phyloP scores from a whole-genome alignment of 441 rosid species.

The Monsonia emarginata region DNA sequence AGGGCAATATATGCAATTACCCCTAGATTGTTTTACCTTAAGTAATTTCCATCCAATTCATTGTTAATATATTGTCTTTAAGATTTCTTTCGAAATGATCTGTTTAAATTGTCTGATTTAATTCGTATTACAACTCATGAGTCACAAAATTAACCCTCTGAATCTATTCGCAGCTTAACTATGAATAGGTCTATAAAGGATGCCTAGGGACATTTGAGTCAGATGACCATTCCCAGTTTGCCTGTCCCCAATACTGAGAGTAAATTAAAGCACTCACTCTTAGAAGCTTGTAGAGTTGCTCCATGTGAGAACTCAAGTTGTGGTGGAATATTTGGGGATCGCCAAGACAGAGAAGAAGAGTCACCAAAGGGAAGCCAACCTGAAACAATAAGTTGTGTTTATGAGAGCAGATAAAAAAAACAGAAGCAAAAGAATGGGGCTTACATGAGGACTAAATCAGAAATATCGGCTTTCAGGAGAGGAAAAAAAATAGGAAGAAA shows the following conservation, averaged over 20 bases:
- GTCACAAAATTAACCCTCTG: background rate
- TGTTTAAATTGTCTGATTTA: background rate
- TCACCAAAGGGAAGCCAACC: constrained; percentile 99
- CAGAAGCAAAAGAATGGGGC: background rate
- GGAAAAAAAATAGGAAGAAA: too few species aligned
- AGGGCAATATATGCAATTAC: too few species aligned
- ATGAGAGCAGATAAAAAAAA: constrained; percentile 21
- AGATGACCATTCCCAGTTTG: constrained; percentile 3
- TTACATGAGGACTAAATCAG: background rate
- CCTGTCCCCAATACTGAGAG: constrained; percentile 9
- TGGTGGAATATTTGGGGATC: constrained; percentile 89
- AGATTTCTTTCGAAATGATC: background rate
- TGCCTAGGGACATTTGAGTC: background rate
- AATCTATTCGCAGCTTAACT: background rate
- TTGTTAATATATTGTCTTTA: background rate
- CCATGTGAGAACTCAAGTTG: constrained; percentile 87
- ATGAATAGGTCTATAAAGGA: background rate
- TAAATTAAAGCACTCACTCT: constrained; percentile 49
- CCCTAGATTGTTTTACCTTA: background rate
- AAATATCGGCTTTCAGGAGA: background rate
- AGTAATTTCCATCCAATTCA: background rate
- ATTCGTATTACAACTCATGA: background rate
- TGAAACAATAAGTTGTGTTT: constrained; percentile 23
- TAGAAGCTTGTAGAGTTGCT: constrained; percentile 91
- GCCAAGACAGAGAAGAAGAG: constrained; percentile 97